Percentiles rank a stretch among this genome's conserved stretches.
These are phyloP conservation scores for Elaphomyces granulatus DNA, from an alignment of 495 filamentous ascomycete species.

Conservation along the genomic window DNA sequence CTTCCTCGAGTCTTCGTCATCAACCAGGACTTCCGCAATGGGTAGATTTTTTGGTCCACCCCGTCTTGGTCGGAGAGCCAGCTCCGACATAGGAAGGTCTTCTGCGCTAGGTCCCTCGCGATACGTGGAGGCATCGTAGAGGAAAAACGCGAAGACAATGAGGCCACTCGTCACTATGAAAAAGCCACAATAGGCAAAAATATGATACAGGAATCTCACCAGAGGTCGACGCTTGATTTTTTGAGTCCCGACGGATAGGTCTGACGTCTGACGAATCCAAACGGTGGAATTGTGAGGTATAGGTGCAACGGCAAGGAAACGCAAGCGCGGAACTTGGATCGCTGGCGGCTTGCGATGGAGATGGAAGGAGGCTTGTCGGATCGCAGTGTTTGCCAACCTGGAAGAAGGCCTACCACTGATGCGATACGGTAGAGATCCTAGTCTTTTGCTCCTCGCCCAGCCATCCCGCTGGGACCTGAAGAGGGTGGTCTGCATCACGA, in stretches of 20 bases:
- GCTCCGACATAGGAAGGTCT: slow-evolving; percentile 69
- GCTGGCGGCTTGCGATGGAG: not conserved
- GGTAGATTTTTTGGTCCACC: slow-evolving; percentile 96
- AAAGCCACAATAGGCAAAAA: slow-evolving; percentile 43
- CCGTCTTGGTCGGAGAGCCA: slow-evolving; percentile 63
- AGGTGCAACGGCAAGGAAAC: not conserved
- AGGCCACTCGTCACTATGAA: slow-evolving; percentile 39
- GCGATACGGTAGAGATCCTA: no score
- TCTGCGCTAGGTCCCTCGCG: slow-evolving; percentile 43
- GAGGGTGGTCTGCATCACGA: no score
- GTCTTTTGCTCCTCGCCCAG: no score
- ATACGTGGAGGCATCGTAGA: slow-evolving; percentile 92
- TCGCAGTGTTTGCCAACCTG: not conserved
- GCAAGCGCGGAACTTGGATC: not conserved
- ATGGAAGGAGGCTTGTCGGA: not conserved
- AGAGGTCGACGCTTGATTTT: slow-evolving; percentile 1
- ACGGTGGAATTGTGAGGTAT: not conserved
- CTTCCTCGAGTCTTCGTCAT: slow-evolving; percentile 66
- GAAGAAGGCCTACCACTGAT: not conserved
- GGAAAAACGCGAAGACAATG: slow-evolving; percentile 66
- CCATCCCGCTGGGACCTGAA: no score
- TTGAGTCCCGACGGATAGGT: not conserved
- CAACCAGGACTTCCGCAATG: slow-evolving; percentile 71
- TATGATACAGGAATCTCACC: slow-evolving; percentile 9
- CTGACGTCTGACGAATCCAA: not conserved